A percentile compares a stretch with the other conserved stretches of the same genome.
Evolutionary conservation across 768 basidiomycete genomes (phyloP).

Genomic region (Kwoniella pini): DNA sequence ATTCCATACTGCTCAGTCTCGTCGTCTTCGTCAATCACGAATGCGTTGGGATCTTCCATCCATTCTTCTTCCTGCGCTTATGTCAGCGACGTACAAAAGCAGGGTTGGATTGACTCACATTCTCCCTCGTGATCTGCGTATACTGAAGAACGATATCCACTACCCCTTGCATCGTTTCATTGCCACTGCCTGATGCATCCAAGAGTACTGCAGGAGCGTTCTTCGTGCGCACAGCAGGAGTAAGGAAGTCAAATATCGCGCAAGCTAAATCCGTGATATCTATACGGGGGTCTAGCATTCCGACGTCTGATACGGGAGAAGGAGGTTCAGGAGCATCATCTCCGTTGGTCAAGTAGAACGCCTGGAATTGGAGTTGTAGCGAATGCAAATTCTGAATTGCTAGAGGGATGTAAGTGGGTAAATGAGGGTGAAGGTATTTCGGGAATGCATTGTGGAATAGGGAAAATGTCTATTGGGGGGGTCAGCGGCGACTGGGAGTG

Average conservation of each 20-base stretch:
- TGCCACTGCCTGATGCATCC: slow-evolving; percentile 22
- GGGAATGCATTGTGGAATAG: slow-evolving; percentile 80
- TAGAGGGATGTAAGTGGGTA: slow-evolving; percentile 48
- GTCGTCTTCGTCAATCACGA: slow-evolving; percentile 93
- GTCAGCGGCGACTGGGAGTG: background rate
- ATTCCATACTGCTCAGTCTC: slow-evolving; percentile 79
- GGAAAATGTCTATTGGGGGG: slow-evolving; percentile 67
- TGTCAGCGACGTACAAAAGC: background rate
- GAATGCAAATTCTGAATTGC: slow-evolving; percentile 60
- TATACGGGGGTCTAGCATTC: slow-evolving; percentile 62
- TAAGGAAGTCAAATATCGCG: slow-evolving; percentile 77
- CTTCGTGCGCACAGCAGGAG: slow-evolving; percentile 63
- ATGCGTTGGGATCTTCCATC: slow-evolving; percentile 84
- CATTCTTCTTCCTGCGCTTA: slow-evolving; percentile 77
- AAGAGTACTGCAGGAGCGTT: slow-evolving; percentile 71
- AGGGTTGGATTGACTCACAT: slow-evolving; percentile 60
- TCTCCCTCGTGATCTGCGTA: slow-evolving; percentile 84
- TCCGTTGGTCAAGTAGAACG: slow-evolving; percentile 53
- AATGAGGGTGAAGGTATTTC: slow-evolving; percentile 63
- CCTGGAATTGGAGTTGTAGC: slow-evolving; percentile 59
- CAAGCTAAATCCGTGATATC: slow-evolving; percentile 70
- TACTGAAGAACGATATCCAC: slow-evolving; percentile 62
- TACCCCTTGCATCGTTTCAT: slow-evolving; percentile 29
- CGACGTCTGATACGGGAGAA: slow-evolving; percentile 53
- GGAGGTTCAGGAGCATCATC: slow-evolving; percentile 60